Evolutionary conservation across 2,329 filamentous ascomycete genomes (phyloP), one percentile per base, ranked within the genome.

Genomic region (Dothideomycetes sp.): DNA sequence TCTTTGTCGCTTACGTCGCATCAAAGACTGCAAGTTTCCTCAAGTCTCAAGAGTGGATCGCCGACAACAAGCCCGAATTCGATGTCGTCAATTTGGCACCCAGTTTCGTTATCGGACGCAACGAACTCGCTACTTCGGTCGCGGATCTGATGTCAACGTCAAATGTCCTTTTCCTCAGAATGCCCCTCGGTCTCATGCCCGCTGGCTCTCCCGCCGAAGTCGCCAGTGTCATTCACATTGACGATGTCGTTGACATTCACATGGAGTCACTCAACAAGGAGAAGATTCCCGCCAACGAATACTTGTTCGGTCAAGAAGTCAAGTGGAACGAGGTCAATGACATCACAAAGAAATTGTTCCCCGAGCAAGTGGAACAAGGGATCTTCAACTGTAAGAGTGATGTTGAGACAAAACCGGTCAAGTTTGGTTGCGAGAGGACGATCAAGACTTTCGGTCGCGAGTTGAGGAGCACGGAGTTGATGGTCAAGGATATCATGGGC

Each of bases 161-260:
- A 3, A 57, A 57, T 25, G 41, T 33, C 4, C 17, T 52, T 15
- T 35, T 48, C 18, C 35, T 57, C 12, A 39, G 44, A 19, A 33
- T 45, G 20, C 43, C 45, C 2, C 34, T 53, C 6, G 52, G 53
- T 6, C 38, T 45, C 3, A 20, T 13, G 5, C 29, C 29, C 5
- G 29, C n/a, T 20, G 37, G 19, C 6, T 29, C 38, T 43, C 41
- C 29, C 22, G 38, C 22, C 5, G 29, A 40, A 46, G 2, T 27
- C 1, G 7, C 34, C 47, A 39, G 39, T 3, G 37, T 36, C 11
- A 41, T 47, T 12, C 53, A 59, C 33, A 29, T 57, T 7, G 53
- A 61, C 22, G 58, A 62, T 38, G 48, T 55, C 3, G 58, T 56
- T 6, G 46, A 49, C 5, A 43, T 53, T 13, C 59, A 62, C 31